Evolutionary conservation across 2,329 filamentous ascomycete species (phyloP).

Genomic region (Beauveria sp.): DNA sequence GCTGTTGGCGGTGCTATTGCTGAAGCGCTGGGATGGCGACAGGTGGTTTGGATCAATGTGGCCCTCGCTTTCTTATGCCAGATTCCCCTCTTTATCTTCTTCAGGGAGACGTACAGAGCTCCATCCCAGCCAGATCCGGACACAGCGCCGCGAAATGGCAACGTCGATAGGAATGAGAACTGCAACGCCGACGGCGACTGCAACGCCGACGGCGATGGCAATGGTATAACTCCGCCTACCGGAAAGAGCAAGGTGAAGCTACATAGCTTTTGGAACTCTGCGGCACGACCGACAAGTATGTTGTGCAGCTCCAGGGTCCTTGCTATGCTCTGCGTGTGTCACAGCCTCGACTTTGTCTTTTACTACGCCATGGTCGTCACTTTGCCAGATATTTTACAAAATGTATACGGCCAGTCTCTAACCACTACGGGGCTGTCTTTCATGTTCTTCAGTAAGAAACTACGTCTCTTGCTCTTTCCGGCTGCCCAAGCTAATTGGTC

Average conservation of each 20-base stretch:
- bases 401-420: conserved; percentile 40
- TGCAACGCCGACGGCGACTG: neutral
- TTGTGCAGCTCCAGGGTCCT: conserved; percentile 43
- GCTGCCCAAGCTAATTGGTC: neutral
- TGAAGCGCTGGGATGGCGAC: conserved; percentile 47
- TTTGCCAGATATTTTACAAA: conserved; percentile 39
- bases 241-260: no score
- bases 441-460: neutral
- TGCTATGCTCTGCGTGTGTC: conserved; percentile 37
- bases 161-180: no score
- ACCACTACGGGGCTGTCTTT: conserved; percentile 44
- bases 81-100: conserved; percentile 41
- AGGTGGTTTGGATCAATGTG: conserved; percentile 43
- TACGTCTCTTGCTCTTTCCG: no score
- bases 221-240: neutral
- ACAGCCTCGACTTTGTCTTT: conserved; percentile 39
- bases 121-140: conserved; percentile 37
- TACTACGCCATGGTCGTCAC: conserved; percentile 46
- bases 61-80: conserved; percentile 41
- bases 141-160: no score
- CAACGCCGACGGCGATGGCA: neutral
- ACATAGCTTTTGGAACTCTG: conserved; percentile 21
- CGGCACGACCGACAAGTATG: conserved; percentile 35
- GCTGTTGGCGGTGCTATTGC: conserved; percentile 47
- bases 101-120: conserved; percentile 50